Conservation (phyloP, 2,329 filamentous ascomycete genomes). For the Cryphonectria carpinicola region DNA sequence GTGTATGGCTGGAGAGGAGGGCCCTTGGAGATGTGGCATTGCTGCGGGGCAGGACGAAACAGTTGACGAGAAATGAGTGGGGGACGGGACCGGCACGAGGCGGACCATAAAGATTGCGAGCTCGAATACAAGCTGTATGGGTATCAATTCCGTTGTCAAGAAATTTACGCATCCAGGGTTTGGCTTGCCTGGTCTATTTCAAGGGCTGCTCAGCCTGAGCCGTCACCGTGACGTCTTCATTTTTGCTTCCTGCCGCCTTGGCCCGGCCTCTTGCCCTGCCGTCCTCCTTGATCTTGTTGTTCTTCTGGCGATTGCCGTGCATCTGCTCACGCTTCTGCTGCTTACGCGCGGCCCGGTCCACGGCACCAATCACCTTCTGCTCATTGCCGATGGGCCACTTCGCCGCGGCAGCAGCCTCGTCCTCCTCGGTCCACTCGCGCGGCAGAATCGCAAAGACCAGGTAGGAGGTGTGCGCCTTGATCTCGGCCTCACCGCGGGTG, state of each 20-base stretch:
- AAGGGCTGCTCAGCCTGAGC: slow-evolving; percentile 13
- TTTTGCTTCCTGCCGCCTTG: background rate
- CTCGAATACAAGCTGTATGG: slow-evolving; percentile 17
- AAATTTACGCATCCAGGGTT: background rate
- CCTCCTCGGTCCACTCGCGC: slow-evolving; percentile 80
- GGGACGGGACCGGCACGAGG: background rate
- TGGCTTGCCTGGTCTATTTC: background rate
- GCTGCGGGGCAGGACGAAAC: background rate
- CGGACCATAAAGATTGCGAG: background rate
- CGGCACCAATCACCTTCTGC: slow-evolving; percentile 54
- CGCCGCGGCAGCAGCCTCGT: slow-evolving; percentile 70
- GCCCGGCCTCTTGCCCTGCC: slow-evolving; percentile 6
- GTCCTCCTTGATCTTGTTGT: slow-evolving; percentile 19
- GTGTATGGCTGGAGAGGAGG: background rate
- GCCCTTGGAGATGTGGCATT: no score
- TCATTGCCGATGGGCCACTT: slow-evolving; percentile 66
- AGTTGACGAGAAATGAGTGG: no score
- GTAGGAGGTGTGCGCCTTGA: slow-evolving; percentile 98
- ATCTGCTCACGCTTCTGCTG: slow-evolving; percentile 58
- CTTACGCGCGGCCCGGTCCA: slow-evolving; percentile 59
- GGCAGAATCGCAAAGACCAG: slow-evolving; percentile 90
- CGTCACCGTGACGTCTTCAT: slow-evolving; percentile 18
- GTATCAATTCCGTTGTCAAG: slow-evolving; percentile 21
- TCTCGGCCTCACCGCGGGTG: slow-evolving; percentile 81
- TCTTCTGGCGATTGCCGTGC: slow-evolving; percentile 35